Evolutionary conservation across 257 asterid genomes (phyloP).

Genomic region (Solanum habrochaites): DNA sequence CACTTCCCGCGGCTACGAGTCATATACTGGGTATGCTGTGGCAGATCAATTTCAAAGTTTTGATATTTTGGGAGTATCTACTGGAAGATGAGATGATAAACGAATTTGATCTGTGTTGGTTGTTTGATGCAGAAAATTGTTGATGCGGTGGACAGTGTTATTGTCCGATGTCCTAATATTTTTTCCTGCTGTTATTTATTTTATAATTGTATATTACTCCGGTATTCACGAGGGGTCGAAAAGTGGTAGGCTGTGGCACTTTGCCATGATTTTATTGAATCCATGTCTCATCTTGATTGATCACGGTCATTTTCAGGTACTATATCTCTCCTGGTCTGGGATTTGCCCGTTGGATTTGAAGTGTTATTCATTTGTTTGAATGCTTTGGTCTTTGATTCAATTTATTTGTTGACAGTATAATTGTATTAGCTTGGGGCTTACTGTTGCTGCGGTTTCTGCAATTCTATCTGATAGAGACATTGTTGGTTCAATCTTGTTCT

Average conservation of each 20-base stretch:
- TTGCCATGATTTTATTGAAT: slow-evolving; percentile 64
- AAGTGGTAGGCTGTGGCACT: slow-evolving; percentile 53
- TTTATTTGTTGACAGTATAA: slow-evolving; percentile 50
- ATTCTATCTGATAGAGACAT: slow-evolving; percentile 66
- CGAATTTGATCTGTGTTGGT: slow-evolving; percentile 4
- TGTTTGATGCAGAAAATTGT: slow-evolving; percentile 71
- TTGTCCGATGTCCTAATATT: slow-evolving; percentile 79
- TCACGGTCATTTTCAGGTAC: slow-evolving; percentile 96
- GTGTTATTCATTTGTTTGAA: not conserved
- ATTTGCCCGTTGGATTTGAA: not conserved
- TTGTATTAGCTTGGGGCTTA: slow-evolving; percentile 88
- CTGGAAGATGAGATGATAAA: not conserved
- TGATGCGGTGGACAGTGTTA: slow-evolving; percentile 98
- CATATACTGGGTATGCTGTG: slow-evolving; percentile 61
- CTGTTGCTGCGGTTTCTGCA: slow-evolving; percentile 80
- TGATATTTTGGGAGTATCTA: not conserved
- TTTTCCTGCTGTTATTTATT: slow-evolving; percentile 87
- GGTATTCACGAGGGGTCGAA: slow-evolving; percentile 26
- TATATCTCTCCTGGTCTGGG: not conserved
- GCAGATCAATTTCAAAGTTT: not conserved
- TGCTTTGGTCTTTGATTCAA: not conserved
- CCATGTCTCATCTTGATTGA: slow-evolving; percentile 94
- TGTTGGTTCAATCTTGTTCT: slow-evolving; percentile 64
- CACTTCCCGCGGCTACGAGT: slow-evolving; percentile 75
- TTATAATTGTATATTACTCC: slow-evolving; percentile 36